Base-by-base conservation (phyloP, 1,139 yeast genomes). In the Candida tunisiensis region DNA sequence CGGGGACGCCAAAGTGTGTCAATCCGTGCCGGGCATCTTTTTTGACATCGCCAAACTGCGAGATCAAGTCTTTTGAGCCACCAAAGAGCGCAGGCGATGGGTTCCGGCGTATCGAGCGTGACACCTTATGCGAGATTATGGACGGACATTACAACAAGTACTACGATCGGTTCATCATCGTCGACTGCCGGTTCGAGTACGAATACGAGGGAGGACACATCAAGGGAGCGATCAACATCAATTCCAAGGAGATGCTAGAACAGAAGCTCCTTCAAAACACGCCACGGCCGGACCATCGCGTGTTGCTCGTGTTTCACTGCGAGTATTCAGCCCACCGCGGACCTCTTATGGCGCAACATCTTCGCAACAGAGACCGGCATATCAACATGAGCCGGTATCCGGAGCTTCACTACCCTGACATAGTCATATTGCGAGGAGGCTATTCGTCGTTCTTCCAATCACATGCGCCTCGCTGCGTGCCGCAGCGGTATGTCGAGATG, bases 141-240 rank as follows among this genome's bases (percentile, higher is more conserved):
- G 66, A 64, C 33, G 78, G 83, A 24, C 47, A 59, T 10, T 67
- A 64, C 47, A 39, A 49, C 11, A 53, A 62, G 18, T 57, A 57
- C 27, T 85, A 74, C 46, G 74, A 73, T 37, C 68, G 71, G 21
- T 58, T 67, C 27, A 42, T 68, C 6, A 56, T 88, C 19, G 60
- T 91, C 9, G 98, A 88, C 52, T 83, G 96, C 47, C 66, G 98
- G 28, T 88, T 88, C 45, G 82, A 74, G 41, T 88, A 88, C 55
- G 98, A 88, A 51, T 91, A 56, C 49, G 62, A 66, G 21, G 96
- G 98, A 16, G 98, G 98, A 18, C 98, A 91, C 51, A 80, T 88
- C 26, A 65, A 62, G 24, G 74, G 79, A 25, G 93, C 98, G 8
- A 43, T 78, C 30, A 88, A 88, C 48, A 61, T 83, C 22, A 71